Evolutionary conservation across 2,329 filamentous ascomycete genomes (phyloP), one percentile per base, ranked within the genome.

Genomic region (Fusarium hostae): DNA sequence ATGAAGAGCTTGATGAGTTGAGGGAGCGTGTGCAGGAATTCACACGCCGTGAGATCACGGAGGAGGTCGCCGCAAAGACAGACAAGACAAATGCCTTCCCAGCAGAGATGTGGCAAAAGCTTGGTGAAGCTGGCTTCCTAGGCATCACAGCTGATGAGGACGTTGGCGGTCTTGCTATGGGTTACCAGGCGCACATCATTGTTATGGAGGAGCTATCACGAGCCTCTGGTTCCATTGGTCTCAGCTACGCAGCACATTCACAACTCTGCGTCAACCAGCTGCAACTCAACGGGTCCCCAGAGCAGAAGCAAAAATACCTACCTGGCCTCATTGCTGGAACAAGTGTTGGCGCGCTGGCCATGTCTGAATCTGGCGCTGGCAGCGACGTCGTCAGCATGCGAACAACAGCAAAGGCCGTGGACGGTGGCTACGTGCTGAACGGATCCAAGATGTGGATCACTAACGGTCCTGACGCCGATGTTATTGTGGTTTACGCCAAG

Each of bases 381-480:
- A 95, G 92, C 74, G 95, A 99, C 82, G 95, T 99, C 6, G 95
- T 99, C 32, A 93, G 92, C 82, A 98, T 98, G 95, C 94, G 95
- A 80, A 97, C 91, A 47, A 91, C 89, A 6, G 95, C 95, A 0
- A 92, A 89, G 79, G 86, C 89, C 71, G 92, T 94, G 15, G 92
- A 96, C 76, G 95, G 94, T 39, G 95, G 95, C 32, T 98, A 92
- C 81, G 70, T 95, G 24, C 85, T 99, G 60, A 94, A 95, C 78
- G 95, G 95, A 35, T 93, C 91, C 67, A 98, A 99, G 87, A 98
- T 98, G 95, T 99, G 95, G 95, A 99, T 99, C 80, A 99, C 95
- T 69, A 99, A 99, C 82, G 94, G 95, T 8, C 95, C 95, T 1
- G 95, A 98, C 79, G 96, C 96, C n/a, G 89, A 97, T 81, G 86